A percentile compares a stretch with the other conserved stretches of the same genome.
Conservation (phyloP, 176 grass and related monocot genomes). For the Puya raimondii region DNA sequence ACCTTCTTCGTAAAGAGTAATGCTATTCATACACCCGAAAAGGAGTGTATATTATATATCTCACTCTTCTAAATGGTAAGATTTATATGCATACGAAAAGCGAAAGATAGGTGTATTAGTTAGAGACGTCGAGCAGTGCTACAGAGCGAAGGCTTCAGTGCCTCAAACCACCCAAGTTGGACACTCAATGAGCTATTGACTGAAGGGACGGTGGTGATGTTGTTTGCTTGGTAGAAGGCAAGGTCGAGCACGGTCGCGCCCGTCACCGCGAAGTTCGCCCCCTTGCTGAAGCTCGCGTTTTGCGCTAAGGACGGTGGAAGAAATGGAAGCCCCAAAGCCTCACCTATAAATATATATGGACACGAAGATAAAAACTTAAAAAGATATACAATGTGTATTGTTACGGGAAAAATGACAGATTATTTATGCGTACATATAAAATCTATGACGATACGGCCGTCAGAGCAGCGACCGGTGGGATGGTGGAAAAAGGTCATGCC, state of each 20-base stretch:
- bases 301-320: slow-evolving; percentile 33
- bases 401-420: not conserved
- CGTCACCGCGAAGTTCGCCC: slow-evolving; percentile 58
- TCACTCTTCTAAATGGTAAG: no score
- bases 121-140: not conserved
- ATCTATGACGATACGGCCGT: slow-evolving; percentile 65
- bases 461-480: slow-evolving; percentile 23
- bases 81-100: not conserved
- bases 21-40: no score
- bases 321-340: slow-evolving; percentile 38
- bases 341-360: slow-evolving; percentile 18
- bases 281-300: slow-evolving; percentile 12
- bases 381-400: not conserved
- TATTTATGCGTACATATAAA: slow-evolving; percentile 36
- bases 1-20: no score
- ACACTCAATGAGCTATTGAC: slow-evolving; percentile 44
- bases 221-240: slow-evolving; percentile 34
- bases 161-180: slow-evolving; percentile 45
- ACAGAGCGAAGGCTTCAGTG: slow-evolving; percentile 15
- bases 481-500: no score
- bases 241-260: slow-evolving; percentile 45
- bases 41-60: no score
- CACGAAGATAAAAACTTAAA: not conserved
- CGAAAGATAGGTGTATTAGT: not conserved
- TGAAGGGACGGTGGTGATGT: slow-evolving; percentile 32